phyloP scores from a whole-genome alignment of 768 basidiomycete genomes.

The Pholiota microspora region DNA sequence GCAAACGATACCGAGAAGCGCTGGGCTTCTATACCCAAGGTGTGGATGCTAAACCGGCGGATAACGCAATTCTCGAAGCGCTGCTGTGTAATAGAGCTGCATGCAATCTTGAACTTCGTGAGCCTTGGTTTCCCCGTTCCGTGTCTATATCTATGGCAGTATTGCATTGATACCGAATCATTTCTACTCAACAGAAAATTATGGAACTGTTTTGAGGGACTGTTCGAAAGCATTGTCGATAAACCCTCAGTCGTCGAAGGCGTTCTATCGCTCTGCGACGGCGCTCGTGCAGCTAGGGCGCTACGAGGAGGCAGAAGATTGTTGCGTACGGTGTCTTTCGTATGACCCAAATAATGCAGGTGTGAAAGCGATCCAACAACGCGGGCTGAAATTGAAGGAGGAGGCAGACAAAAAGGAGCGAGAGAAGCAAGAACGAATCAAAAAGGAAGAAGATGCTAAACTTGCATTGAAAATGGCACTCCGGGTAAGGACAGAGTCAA shows the following conservation, averaged over 20 bases:
- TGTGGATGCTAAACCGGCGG: slow-evolving; percentile 78
- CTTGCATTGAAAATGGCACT: slow-evolving; percentile 56
- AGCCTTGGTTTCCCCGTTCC: slow-evolving; percentile 23
- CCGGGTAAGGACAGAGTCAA: slow-evolving; percentile 43
- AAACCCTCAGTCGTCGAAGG: slow-evolving; percentile 74
- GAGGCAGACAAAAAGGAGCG: slow-evolving; percentile 50
- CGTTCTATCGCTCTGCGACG: slow-evolving; percentile 79
- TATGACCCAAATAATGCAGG: slow-evolving; percentile 58
- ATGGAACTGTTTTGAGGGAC: slow-evolving; percentile 82
- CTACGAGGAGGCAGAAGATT: slow-evolving; percentile 81
- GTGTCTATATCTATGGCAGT: not conserved
- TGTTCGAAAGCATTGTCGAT: slow-evolving; percentile 68
- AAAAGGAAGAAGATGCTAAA: slow-evolving; percentile 51
- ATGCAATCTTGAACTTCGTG: slow-evolving; percentile 87
- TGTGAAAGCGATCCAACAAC: slow-evolving; percentile 47
- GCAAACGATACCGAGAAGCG: slow-evolving; percentile 85
- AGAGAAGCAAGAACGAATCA: slow-evolving; percentile 47
- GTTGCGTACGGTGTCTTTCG: slow-evolving; percentile 64
- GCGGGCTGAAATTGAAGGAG: slow-evolving; percentile 42
- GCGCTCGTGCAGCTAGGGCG: slow-evolving; percentile 76
- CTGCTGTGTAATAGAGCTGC: slow-evolving; percentile 90
- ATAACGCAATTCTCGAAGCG: slow-evolving; percentile 54
- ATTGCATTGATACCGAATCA: not conserved
- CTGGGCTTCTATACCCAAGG: slow-evolving; percentile 88
- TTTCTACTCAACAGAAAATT: slow-evolving; percentile 64